Evolutionary conservation across 371 early-diverging fungal genomes (phyloP), one percentile per base, ranked within the genome.

Genomic region (Zychaea mexicana): DNA sequence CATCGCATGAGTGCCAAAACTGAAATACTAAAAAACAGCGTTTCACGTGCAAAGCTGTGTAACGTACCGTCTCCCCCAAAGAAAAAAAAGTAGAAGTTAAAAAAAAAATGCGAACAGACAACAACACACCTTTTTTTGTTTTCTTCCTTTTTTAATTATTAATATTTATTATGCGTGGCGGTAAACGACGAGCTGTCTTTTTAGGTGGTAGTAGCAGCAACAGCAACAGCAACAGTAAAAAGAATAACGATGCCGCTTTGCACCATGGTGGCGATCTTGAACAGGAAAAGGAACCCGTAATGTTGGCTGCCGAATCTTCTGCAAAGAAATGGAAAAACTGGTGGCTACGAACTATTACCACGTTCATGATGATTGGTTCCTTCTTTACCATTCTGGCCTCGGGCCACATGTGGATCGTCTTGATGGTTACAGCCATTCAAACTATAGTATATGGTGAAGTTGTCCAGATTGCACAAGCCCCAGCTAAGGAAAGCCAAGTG

Each of bases 391-490:
- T 95, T 39, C 78, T 97, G 28, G 90, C 90, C 17, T 84, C 90
- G 12, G 96, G 96, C 6, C 93, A 91, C 61, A 61, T 88, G 15
- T 85, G 82, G 79, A 73, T 94, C 22, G 83, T 96, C 74, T 94
- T 98, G 0, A 84, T 92, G 58, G 79, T 86, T 33, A 83, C 97
- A 26, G 95, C 96, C 57, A 86, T 88, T 26, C 67, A 67, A 27
- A 67, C 62, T n/a, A 65, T 87, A 36, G 90, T 93, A 28, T 96
- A 90, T 79, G 88, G 86, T 61, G 98, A 98, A 71, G 95, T 98
- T 15, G 95, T 98, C 63, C 85, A 87, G 19, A 87, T 98, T 39
- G 94, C 94, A n/a, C 82, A 89, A 60, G 87, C 88, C 28, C 94
- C 95, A 15, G 92, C 92, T 57, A 91, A 89, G 70, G 90, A 93